Base-by-base conservation (phyloP, 495 filamentous ascomycete genomes). In the Parathielavia hyrcaniae region DNA sequence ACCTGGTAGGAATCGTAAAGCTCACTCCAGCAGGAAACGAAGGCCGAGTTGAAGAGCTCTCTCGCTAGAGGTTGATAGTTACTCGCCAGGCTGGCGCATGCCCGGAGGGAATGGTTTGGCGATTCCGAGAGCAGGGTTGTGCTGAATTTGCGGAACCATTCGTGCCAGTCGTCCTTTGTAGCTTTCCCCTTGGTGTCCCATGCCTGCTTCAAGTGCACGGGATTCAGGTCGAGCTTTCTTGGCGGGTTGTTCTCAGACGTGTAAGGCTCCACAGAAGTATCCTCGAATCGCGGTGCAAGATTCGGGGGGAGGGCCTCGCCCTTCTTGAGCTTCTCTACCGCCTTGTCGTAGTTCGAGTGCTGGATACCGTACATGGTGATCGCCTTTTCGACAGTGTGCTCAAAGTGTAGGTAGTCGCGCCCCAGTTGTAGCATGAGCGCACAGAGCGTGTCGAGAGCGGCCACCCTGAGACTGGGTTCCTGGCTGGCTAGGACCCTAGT, bases 11-110 rank as follows among this genome's bases (percentile, higher is more conserved):
- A 88, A 53, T 95, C 90, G 68, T 93, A 97, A 0, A 99, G 77
- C 67, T 97, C 93, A 50, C 93, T 95, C 91, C 93, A 99, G 71
- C 93, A 99, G 1, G 93, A 97, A 5, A 97, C 91, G 65, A 99
- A 99, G 1, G 93, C 95, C 44, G 91, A 91, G 67, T 99, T 99
- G 77, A 99, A 99, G 9, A 99, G 76, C 67, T 93, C 91, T 53
- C 86, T 81, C n/a, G 93, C 89, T 11, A 97, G 77, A 0, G 93
- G 90, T 45, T 88, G 89, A 69, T 97, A 96, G 20, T 92, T 85
- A 61, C 87, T 87, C 6, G 91, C 93, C 45, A 99, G 76, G 53
- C 86, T 87, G 45, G 95, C 93, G 70, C 93, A 99, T 32, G 93
- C 92, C 58, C 93, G 80, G 30, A 99, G 74, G 14, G 93, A 92